phyloP scores from a whole-genome alignment of 139 green algal genomes.

The Micractinium sp. region DNA sequence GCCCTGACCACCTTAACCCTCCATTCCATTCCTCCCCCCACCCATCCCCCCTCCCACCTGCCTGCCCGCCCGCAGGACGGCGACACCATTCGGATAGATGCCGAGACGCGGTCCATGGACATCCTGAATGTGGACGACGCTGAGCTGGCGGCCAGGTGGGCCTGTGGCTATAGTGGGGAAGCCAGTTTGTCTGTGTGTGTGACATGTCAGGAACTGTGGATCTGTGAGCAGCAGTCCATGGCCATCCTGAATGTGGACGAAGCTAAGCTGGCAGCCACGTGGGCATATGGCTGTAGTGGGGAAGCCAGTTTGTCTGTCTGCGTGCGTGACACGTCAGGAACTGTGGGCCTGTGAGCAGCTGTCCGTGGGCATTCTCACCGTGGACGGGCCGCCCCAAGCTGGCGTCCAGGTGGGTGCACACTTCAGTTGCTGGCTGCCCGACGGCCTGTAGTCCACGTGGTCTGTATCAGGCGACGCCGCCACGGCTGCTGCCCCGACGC shows the following conservation, averaged over 20 bases:
- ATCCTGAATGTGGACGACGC: constrained; percentile 71
- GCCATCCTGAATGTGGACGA: not conserved
- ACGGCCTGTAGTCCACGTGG: too few relatives aligned
- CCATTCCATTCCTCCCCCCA: not conserved
- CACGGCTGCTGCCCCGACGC: too few relatives aligned
- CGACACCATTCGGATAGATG: constrained; percentile 94
- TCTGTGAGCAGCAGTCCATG: not conserved
- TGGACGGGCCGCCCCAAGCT: not conserved
- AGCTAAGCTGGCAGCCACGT: not conserved
- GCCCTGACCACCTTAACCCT: not conserved
- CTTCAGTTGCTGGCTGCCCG: too few relatives aligned
- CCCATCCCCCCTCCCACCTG: constrained; percentile 23
- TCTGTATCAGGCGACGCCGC: too few relatives aligned
- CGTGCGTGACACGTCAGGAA: too few relatives aligned
- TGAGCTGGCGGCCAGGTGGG: constrained; percentile 71
- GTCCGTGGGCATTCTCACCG: not conserved
- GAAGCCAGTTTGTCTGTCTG: not conserved
- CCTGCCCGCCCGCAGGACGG: constrained; percentile 72
- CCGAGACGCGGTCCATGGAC: constrained; percentile 82
- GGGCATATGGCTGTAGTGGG: not conserved
- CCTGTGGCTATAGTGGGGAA: not conserved
- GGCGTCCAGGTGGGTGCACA: not conserved
- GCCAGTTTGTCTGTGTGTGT: not conserved
- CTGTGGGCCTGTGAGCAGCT: not conserved
- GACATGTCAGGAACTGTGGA: not conserved